Base-by-base conservation (phyloP, 495 filamentous ascomycete genomes). In the Penicillium samsonianum region DNA sequence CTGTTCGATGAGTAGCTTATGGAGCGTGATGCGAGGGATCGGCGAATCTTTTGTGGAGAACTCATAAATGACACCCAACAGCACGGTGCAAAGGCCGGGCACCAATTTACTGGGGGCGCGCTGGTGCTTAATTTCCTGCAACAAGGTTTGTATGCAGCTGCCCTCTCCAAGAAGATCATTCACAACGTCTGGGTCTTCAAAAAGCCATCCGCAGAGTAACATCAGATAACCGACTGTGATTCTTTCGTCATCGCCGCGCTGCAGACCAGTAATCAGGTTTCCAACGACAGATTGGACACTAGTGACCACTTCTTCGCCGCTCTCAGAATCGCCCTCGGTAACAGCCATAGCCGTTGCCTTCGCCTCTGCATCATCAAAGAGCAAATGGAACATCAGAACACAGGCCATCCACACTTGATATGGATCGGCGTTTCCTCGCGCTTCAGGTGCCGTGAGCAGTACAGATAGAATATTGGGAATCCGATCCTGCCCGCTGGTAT, bases 1-100 rank as follows among this genome's bases (percentile, higher is more conserved):
- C 47, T 87, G 84, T 28, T 87, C 85, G 38, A 84, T 82, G 41
- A 99, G 80, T 47, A 97, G 82, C 35, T 89, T 85, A 65, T 94
- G 90, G 46, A 98, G 76, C 8, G 88, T 92, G 23, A 84, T 82
- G 50, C 94, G 86, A 10, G 93, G 84, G 53, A 98, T 85, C 5
- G 95, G 92, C 0, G 92, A 97, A 69, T 98, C 92, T 65, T 96
- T 96, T 10, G 92, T 96, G 19, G 92, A 97, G 63, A 98, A 99
- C 65, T 99, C 94, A 66, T 98, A 99, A 23, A 96, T 77, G 31
- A 96, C 89, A 33, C 92, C 95, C 5, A 96, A 77, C 4, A 98
- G 74, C 61, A 90, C 83, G 12, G 91, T 88, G 68, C 87, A 92
- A 19, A 99, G 78, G 1, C 94, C 94, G 59, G 90, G 87, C 20